These are phyloP conservation scores for Musa itinerans DNA, from an alignment of 176 grass and related monocot genomes.

Conservation along the genomic window DNA sequence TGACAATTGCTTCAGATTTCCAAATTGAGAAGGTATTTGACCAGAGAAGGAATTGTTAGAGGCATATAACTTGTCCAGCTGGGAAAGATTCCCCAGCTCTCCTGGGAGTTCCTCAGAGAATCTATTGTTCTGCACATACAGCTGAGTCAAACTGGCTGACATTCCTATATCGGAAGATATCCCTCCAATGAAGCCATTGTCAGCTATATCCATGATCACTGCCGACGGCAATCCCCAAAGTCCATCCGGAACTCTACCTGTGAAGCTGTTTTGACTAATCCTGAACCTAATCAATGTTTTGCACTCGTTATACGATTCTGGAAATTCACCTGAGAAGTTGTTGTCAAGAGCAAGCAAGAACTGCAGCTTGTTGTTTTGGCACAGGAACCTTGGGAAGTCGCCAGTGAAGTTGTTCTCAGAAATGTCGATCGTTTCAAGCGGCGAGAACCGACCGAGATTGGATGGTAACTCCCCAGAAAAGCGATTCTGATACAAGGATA, in stretches of 20 bases:
- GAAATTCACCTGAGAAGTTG: conserved; percentile 87
- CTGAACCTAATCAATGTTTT: conserved; percentile 84
- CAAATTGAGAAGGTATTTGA: conserved; percentile 45
- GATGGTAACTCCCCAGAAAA: conserved; percentile 70
- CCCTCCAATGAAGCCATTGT: conserved; percentile 56
- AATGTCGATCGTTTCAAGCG: conserved; percentile 79
- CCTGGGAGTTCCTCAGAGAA: conserved; percentile 55
- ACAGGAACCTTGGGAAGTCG: conserved; percentile 73
- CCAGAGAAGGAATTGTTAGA: conserved; percentile 74
- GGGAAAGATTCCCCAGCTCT: conserved; percentile 52
- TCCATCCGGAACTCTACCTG: conserved; percentile 38
- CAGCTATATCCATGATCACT: conserved; percentile 72
- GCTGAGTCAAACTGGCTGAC: conserved; percentile 58
- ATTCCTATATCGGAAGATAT: conserved; percentile 68
- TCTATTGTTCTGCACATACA: conserved; percentile 81
- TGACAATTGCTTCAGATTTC: conserved; percentile 59
- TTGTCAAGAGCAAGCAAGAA: conserved; percentile 82
- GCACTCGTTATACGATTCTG: conserved; percentile 58
- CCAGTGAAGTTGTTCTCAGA: conserved; percentile 82
- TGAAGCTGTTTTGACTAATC: conserved; percentile 72
- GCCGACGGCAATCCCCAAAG: conserved; percentile 80
- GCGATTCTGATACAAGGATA: conserved; percentile 76
- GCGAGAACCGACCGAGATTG: conserved; percentile 61
- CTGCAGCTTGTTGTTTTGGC: conserved; percentile 59
- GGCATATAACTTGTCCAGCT: conserved; percentile 58